These are phyloP conservation scores for Oemleria cerasiformis DNA, from an alignment of 306 rosid species.

Conservation along the genomic window DNA sequence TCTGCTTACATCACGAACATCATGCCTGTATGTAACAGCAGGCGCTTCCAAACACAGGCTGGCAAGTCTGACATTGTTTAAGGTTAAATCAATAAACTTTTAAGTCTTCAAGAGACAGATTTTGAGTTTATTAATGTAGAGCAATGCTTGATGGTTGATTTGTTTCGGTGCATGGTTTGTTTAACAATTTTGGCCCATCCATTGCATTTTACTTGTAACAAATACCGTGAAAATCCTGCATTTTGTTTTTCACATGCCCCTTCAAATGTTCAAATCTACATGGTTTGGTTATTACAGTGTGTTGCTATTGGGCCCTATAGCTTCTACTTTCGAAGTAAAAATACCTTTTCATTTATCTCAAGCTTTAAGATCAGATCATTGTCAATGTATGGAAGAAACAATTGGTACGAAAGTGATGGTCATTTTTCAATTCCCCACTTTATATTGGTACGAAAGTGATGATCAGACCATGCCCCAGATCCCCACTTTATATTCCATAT, in stretches of 20 bases:
- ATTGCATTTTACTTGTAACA: not conserved
- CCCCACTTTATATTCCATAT: too few species aligned
- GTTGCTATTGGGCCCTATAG: not conserved
- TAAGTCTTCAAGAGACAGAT: not conserved
- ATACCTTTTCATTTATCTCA: not conserved
- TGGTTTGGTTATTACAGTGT: not conserved
- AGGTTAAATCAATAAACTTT: not conserved
- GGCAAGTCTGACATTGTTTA: not conserved
- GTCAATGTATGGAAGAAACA: not conserved
- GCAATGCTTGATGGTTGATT: not conserved
- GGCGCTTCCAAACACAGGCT: not conserved
- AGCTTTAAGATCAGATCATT: not conserved
- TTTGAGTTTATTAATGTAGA: not conserved
- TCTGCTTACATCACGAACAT: not conserved
- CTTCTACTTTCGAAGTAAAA: not conserved
- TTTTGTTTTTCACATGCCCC: not conserved
- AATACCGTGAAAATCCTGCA: not conserved
- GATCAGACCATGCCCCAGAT: too few species aligned
- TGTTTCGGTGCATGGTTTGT: not conserved
- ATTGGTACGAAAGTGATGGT: not conserved
- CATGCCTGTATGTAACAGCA: not conserved
- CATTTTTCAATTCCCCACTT: too few species aligned
- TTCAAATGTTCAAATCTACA: not conserved
- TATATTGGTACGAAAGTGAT: too few species aligned
- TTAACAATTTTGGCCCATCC: not conserved